Evolutionary conservation across 257 asterid genomes (phyloP).

Genomic region (Buddleja alternifolia): DNA sequence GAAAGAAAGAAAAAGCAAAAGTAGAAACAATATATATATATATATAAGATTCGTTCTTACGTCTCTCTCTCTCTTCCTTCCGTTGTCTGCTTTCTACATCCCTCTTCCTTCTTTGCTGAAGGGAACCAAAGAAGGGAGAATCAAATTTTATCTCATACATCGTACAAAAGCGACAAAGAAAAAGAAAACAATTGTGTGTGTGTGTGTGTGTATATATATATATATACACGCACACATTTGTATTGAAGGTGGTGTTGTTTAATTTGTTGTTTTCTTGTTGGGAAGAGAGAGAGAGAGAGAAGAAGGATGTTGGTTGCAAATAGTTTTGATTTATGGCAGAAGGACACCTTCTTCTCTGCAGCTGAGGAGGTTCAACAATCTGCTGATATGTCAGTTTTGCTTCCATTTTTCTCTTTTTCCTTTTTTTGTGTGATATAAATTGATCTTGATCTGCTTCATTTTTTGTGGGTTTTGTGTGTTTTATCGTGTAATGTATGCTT

Average conservation of each 20-base stretch:
- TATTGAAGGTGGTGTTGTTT: slow-evolving; percentile 24
- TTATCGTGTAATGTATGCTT: not conserved
- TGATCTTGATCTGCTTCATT: slow-evolving; percentile 37
- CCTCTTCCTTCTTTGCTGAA: slow-evolving; percentile 62
- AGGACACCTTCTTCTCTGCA: slow-evolving; percentile 83
- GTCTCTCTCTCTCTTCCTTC: slow-evolving; percentile 38
- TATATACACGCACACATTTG: not conserved
- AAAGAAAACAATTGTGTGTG: not conserved
- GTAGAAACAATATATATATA: slow-evolving; percentile 20
- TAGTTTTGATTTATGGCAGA: slow-evolving; percentile 91
- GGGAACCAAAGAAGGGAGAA: slow-evolving; percentile 40
- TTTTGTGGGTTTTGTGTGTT: slow-evolving; percentile 12
- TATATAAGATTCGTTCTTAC: slow-evolving; percentile 47
- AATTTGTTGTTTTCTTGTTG: slow-evolving; percentile 32
- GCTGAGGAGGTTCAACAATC: slow-evolving; percentile 97
- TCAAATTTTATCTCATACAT: slow-evolving; percentile 25
- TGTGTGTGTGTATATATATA: not conserved
- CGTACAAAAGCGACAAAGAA: not conserved
- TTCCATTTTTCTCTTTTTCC: not conserved
- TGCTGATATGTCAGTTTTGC: slow-evolving; percentile 67
- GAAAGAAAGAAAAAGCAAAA: slow-evolving; percentile 24
- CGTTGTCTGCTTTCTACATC: slow-evolving; percentile 36
- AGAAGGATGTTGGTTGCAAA: slow-evolving; percentile 73
- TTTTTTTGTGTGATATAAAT: slow-evolving; percentile 13
- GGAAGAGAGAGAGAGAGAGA: slow-evolving; percentile 23